Conservation (phyloP, 495 filamentous ascomycete species). For the Trichoderma asperelloides region DNA sequence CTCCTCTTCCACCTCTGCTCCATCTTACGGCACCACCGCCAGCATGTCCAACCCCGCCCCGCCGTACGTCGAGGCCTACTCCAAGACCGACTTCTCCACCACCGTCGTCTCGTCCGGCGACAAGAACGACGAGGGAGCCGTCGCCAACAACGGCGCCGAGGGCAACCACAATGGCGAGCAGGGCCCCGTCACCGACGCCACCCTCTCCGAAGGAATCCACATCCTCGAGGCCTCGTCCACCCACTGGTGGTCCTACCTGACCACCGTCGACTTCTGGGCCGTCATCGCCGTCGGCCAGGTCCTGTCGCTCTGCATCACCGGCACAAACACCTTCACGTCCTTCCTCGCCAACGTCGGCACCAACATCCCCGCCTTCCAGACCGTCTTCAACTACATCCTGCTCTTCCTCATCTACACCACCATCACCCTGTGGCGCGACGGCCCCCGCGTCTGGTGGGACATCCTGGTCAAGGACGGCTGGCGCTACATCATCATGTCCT, state of each 20-base stretch:
- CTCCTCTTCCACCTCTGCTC: not conserved
- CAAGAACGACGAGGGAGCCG: not conserved
- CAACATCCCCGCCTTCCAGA: constrained; percentile 94
- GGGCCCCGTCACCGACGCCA: not conserved
- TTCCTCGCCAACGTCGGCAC: constrained; percentile 61
- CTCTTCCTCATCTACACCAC: constrained; percentile 74
- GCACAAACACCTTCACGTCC: constrained; percentile 77
- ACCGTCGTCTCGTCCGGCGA: not conserved
- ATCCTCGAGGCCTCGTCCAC: constrained; percentile 41
- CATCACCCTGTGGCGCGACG: constrained; percentile 75
- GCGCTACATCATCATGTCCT: constrained; percentile 89
- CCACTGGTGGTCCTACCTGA: constrained; percentile 69
- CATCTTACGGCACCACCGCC: not conserved
- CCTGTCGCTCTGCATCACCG: constrained; percentile 78
- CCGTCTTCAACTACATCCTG: constrained; percentile 87
- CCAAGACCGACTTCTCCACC: not conserved
- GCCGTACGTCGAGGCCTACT: not conserved
- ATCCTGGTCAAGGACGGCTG: constrained; percentile 66
- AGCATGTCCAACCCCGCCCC: not conserved
- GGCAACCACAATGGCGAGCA: not conserved
- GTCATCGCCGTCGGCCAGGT: constrained; percentile 77
- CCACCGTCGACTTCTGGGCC: constrained; percentile 79
- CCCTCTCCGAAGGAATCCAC: constrained; percentile 29
- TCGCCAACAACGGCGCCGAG: not conserved
- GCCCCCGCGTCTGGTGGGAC: constrained; percentile 56